Evolutionary conservation across 2,329 filamentous ascomycete genomes (phyloP), one percentile per base, ranked within the genome.

Genomic region (Xylariaceae sp.): DNA sequence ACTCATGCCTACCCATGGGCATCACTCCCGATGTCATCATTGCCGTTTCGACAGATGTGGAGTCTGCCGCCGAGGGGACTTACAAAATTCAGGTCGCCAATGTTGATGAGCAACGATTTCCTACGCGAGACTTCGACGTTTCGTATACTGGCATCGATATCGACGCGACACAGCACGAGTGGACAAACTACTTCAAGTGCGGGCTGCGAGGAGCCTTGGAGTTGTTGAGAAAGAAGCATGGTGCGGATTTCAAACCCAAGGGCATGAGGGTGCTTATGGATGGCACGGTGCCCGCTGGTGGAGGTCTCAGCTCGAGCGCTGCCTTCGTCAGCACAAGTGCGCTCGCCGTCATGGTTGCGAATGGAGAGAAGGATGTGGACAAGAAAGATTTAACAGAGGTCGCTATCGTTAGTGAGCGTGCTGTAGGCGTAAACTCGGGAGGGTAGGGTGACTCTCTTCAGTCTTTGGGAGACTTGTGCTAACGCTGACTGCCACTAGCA

Each of bases 161-260:
- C 63, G 91, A 97, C 70, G 82, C 90, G 7, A 85, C 84, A 16
- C 82, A 87, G 61, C 88, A 95, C 60, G 91, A 97, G 73, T 99
- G 94, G 94, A 89, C 90, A 52, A 99, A 97, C 70, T 99, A 99
- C 78, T 97, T 99, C 82, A 95, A 94, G 75, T 89, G 90, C 48
- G 94, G 94, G 0, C 77, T 97, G 45, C 78, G 83, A 34, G 94
- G 92, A 31, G 93, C 93, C 1, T 73, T 96, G 50, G 82, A 89
- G 63, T 77, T 96, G 53, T 75, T 99, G 58, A 80, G 83, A 67
- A 83, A 85, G 71, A 87, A 87, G 68, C 66, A 79, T 31, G 81
- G 82, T 33, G 63, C 61, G 42, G 74, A 76, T 43, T 88, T 90
- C 66, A 77, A 77, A 41, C 87, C 90, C 2, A 80, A 81, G 45